Conservation (phyloP, 176 grass and related monocot species). For the Oryza nivara region DNA sequence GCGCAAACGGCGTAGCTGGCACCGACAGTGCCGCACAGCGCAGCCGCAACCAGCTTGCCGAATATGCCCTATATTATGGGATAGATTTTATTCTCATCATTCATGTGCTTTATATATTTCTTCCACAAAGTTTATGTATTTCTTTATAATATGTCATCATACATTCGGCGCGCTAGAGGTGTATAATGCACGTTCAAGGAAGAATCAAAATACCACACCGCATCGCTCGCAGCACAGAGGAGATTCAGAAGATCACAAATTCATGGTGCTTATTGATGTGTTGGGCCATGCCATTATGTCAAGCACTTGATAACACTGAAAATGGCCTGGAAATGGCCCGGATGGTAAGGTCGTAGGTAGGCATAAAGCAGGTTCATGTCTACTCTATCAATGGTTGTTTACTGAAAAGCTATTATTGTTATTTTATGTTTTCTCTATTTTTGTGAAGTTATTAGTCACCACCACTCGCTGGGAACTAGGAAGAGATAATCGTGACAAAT, state of each 20-base stretch:
- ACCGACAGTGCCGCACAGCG: too few relatives aligned
- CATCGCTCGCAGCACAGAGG: neutral
- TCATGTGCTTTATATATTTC: too few relatives aligned
- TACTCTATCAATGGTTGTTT: neutral
- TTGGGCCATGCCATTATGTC: neutral
- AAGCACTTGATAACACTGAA: neutral
- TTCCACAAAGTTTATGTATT: too few relatives aligned
- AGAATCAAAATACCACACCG: neutral
- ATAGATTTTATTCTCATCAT: too few relatives aligned
- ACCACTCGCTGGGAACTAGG: too few relatives aligned
- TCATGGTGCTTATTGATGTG: neutral
- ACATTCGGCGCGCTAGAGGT: neutral
- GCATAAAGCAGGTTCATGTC: neutral
- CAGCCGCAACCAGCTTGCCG: too few relatives aligned
- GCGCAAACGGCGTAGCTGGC: too few relatives aligned
- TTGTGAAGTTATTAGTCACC: neutral
- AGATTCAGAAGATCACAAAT: slow-evolving; percentile 15
- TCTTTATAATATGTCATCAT: too few relatives aligned
- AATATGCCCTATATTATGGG: too few relatives aligned
- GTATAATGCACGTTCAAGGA: neutral
- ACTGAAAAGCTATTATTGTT: neutral
- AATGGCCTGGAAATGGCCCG: neutral
- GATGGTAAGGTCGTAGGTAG: neutral
- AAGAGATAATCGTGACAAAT: too few relatives aligned
- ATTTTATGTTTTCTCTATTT: too few relatives aligned